Evolutionary conservation across 495 filamentous ascomycete genomes (phyloP).

Genomic region (Pyrenula aspistea): DNA sequence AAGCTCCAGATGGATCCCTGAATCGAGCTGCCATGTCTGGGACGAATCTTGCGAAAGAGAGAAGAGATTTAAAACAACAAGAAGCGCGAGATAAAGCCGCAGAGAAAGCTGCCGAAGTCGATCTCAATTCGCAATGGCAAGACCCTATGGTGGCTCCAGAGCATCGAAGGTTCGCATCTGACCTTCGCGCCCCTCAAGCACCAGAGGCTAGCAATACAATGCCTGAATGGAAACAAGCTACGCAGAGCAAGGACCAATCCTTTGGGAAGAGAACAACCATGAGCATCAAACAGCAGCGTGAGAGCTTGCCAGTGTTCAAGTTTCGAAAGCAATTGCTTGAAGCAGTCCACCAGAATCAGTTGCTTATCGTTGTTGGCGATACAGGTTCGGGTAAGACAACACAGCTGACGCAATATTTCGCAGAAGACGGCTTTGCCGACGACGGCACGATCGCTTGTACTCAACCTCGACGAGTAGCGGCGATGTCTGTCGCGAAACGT

Average conservation of each 20-base stretch:
- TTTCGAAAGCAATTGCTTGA: conserved; percentile 82
- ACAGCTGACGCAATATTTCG: conserved; percentile 88
- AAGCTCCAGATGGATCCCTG: conserved; percentile 90
- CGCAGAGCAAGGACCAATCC: conserved; percentile 69
- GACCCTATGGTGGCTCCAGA: conserved; percentile 88
- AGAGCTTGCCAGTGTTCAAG: conserved; percentile 80
- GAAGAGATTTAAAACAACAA: conserved; percentile 77
- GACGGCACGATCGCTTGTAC: conserved; percentile 94
- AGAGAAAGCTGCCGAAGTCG: conserved; percentile 65
- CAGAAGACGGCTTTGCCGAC: conserved; percentile 82
- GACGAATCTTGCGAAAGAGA: conserved; percentile 78
- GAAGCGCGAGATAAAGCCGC: conserved; percentile 76
- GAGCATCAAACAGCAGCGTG: conserved; percentile 91
- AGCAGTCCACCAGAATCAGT: conserved; percentile 76
- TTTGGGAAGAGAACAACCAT: conserved; percentile 80
- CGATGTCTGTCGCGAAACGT: conserved; percentile 94
- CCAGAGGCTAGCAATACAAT: conserved; percentile 51
- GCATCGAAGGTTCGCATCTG: conserved; percentile 74
- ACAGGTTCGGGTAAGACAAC: conserved; percentile 98
- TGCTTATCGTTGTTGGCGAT: conserved; percentile 93
- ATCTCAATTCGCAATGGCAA: conserved; percentile 87
- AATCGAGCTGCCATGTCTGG: conserved; percentile 94
- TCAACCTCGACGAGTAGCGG: conserved; percentile 91
- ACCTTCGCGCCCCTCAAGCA: conserved; percentile 50
- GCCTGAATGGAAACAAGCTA: conserved; percentile 87